Evolutionary conservation across 2,329 filamentous ascomycete genomes (phyloP).

Genomic region (Seiridium cupressi): DNA sequence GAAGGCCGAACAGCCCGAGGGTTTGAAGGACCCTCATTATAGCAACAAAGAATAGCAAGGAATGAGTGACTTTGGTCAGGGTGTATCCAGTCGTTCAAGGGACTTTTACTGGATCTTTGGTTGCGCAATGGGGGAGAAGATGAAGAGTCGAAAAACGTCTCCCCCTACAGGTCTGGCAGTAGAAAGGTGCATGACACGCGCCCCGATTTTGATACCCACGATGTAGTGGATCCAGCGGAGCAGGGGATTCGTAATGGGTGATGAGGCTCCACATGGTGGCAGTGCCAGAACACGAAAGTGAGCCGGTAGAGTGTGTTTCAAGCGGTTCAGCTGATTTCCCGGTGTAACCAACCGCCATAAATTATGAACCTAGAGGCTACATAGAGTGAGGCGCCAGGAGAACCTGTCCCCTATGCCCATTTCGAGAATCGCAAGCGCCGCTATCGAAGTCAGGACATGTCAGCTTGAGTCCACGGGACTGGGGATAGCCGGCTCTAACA

Average conservation of each 20-base stretch:
- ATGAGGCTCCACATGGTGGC: constrained; percentile 3
- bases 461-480: too few relatives aligned
- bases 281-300: not conserved
- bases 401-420: too few relatives aligned
- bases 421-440: too few relatives aligned
- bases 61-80: not conserved
- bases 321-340: too few relatives aligned
- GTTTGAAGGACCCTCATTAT: not conserved
- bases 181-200: not conserved
- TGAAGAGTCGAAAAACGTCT: not conserved
- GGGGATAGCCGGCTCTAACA: not conserved
- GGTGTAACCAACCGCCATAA: too few relatives aligned
- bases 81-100: not conserved
- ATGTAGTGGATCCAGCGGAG: constrained; percentile 1
- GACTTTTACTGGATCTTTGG: not conserved
- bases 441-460: too few relatives aligned
- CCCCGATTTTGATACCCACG: constrained; percentile 2
- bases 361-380: too few relatives aligned
- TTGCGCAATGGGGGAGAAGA: not conserved
- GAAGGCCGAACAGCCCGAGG: constrained; percentile 3
- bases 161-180: not conserved
- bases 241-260: constrained; percentile 5
- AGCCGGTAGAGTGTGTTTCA: not conserved
- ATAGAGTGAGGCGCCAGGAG: too few relatives aligned
- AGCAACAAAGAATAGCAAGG: not conserved